Base-by-base conservation (phyloP, 805 yeast species). In the Cyberlindnera japonica region DNA sequence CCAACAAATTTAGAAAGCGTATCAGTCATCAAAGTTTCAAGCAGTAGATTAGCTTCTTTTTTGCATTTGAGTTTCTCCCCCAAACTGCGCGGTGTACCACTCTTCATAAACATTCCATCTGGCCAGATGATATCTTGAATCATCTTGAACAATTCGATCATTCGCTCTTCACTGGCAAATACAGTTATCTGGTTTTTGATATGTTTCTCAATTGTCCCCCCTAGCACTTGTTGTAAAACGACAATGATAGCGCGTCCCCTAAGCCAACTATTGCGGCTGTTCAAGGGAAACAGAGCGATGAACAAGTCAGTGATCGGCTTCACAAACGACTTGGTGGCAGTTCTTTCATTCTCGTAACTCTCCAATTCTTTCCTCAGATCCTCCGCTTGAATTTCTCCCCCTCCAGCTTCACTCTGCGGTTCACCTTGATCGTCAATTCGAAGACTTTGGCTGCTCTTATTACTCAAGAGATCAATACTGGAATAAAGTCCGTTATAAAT, bases 161-260 rank as follows among this genome's bases (percentile, higher is more conserved):
- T 55, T 22, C 66, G 68, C 9, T 65, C 70, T 33, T 75, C 79
- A 9, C 68, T 65, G 27, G 67, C 63, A 4, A 64, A n/a, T 6
- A 51, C 53, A 27, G 67, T 64, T 23, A 75, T 59, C 43, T 64
- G 64, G 21, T 71, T 69, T 33, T 61, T 59, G 10, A 64, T 50
- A 37, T 58, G 57, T 55, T 78, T 81, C 55, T 90, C 96, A 37
- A 90, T 81, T 0, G 96, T 83, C 2, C 91, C 84, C 0, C 97
- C 97, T 27, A 90, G 69, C 1, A 90, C 61, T 57, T 88, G 96
- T 59, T 89, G 96, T 38, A 90, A 63, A 4, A 90, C 77, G 5
- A 88, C 79, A 27, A 89, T 71, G 8, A 88, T 68, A 0, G 96
- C 96, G 32, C 89, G 68, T 0, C 96, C 97, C 38, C 95, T 67